Evolutionary conservation across 352 stramenopile species (phyloP).

Genomic region (Peronospora destructor): DNA sequence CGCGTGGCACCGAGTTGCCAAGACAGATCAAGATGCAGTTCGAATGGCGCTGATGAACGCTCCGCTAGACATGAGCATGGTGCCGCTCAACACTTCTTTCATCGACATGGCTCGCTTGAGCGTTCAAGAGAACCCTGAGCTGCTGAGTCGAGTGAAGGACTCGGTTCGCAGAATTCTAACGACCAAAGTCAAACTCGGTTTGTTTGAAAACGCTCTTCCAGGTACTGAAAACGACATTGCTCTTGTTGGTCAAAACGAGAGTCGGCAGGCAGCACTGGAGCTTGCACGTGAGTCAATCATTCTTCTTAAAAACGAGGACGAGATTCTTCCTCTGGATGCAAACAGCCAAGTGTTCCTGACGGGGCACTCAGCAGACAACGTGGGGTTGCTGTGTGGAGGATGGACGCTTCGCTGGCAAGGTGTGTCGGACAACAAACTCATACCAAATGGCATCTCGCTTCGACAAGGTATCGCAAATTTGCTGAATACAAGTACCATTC

Average conservation of each 20-base stretch:
- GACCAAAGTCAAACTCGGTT: slow-evolving; percentile 62
- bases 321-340: slow-evolving; percentile 40
- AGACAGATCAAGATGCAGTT: slow-evolving; percentile 49
- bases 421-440: slow-evolving; percentile 50
- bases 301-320: slow-evolving; percentile 76
- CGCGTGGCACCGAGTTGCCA: slow-evolving; percentile 49
- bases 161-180: slow-evolving; percentile 61
- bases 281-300: slow-evolving; percentile 77
- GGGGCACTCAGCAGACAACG: slow-evolving; percentile 54
- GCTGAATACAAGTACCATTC: slow-evolving; percentile 11
- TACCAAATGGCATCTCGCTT: slow-evolving; percentile 59
- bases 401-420: slow-evolving; percentile 88
- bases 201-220: slow-evolving; percentile 64
- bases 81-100: slow-evolving; percentile 44
- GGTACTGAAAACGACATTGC: slow-evolving; percentile 32
- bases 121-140: slow-evolving; percentile 29
- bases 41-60: slow-evolving; percentile 64
- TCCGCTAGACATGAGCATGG: slow-evolving; percentile 90
- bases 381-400: slow-evolving; percentile 65
- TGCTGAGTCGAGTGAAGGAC: slow-evolving; percentile 42
- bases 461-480: slow-evolving; percentile 48
- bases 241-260: slow-evolving; percentile 44
- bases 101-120: slow-evolving; percentile 43
- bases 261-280: slow-evolving; percentile 49
- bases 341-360: slow-evolving; percentile 55